Evolutionary conservation across 805 yeast species (phyloP), one percentile per base, ranked within the genome.

Genomic region (Candida tammaniensis): DNA sequence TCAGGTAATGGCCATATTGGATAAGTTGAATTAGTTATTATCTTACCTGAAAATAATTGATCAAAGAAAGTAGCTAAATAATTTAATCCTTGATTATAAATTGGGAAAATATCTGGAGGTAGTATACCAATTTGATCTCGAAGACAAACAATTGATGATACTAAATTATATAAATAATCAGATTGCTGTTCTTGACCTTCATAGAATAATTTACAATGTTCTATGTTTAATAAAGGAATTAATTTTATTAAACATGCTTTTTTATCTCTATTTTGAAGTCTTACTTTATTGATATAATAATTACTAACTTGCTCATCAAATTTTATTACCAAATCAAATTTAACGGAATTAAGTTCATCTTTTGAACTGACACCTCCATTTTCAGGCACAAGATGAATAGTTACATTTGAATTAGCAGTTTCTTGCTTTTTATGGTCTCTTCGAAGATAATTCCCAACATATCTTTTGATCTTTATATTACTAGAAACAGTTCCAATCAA

Each of bases 1-100:
- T 82, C 86, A 0, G 95, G 93, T 27, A 88, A 61, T 3, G 89
- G 91, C 95, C 95, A 88, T 5, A 73, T 65, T 3, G 70, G 68
- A 30, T 51, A 59, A 14, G 28, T 30, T 14, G 41, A 39, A 7
- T 40, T 30, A 11, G 29, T 30, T 7, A 34, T 34, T 6, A 23
- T 21, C 12, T 25, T 29, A 26, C 17, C 18, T 17, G 39, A 39
- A 33, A 57, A 52, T 3, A 58, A 48, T 11, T 73, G 59, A 25
- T 67, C 67, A 21, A 86, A 63, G 80, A 89, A 87, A 24, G 70
- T 71, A 1, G 67, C 59, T 33, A 89, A 63, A 48, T 76, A 84
- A 5, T 68, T 66, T 43, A 88, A 66, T 38, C 81, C 74, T 44
- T 80, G 81, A 24, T 76, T 67, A 55, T 82, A 86, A 14, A 85